Base-by-base conservation (phyloP, 169 alveolate species). In the Toxoplasma gondii region DNA sequence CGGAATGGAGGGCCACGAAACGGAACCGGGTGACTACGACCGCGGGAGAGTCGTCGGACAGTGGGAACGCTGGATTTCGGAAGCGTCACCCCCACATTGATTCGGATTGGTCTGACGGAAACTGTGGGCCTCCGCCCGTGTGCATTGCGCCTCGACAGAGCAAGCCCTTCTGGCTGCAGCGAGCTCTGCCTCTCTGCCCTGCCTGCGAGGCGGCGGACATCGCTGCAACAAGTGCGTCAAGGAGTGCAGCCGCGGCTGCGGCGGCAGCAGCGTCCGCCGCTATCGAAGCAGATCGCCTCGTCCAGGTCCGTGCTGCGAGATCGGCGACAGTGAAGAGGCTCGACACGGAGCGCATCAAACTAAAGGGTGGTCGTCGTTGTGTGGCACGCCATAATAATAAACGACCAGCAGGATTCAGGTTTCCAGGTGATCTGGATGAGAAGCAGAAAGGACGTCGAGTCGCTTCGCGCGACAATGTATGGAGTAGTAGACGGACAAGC, bases 171-270 rank as follows among this genome's bases (percentile, higher is more conserved):
- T 82, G 90, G 90, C 54, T 82, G 24, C 90, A 45, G 38, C 90
- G 90, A 36, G 90, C 90, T 24, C 64, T 82, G 90, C 90, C 90
- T 19, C 64, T 82, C 36, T 82, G 90, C 43, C 64, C 64, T 0
- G 90, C 90, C 24, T 82, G 90, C 64, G 90, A 82, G 67, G 90
- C 90, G 41, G 90, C 64, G 19, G 90, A 82, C 36, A n/a, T 39
- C 31, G 90, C 90, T 4, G 90, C 64, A 43, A 82, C 90, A 9
- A 41, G 22, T 17, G 67, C 67, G 17, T 34, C 41, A 19, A 64
- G 74, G 74, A 4, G 74, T 19, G 74, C 74, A 19, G 74, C 74
- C 24, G 74, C 74, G 1, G 74, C 74, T 64, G 74, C 74, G 5
- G 24, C 74, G 34, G 24, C 74, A 16, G 74, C 74, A 64, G 74